Base-by-base conservation (phyloP, 1,139 yeast species). In the Hansenula lynferdii region DNA sequence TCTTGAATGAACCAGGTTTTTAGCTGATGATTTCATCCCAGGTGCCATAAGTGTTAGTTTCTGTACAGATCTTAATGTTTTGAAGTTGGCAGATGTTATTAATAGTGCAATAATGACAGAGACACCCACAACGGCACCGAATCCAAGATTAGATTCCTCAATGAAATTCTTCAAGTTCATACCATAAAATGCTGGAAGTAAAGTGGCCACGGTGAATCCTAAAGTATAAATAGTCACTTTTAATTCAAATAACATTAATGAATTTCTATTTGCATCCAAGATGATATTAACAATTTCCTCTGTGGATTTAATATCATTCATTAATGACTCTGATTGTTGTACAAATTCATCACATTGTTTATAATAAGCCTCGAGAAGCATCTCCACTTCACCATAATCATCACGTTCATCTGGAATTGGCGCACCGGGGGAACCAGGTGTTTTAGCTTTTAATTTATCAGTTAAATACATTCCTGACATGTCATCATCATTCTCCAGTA, bases 401-500 rank as follows among this genome's bases (percentile, higher is more conserved):
- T 61, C 64, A 35, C 57, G 57, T 30, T 57, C 59, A 21, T 46
- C 57, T 24, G 36, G 60, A 60, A 54, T 57, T 9, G 47, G 46
- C 2, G 24, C 10, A 4, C 42, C 42, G 8, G 57, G 58, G 1
- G 28, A 24, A 8, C 22, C 31, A 8, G 33, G 14, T 3, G 16
- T 48, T 42, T 11, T 42, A 39, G 30, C 57, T 43, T 20, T 44
- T 28, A 35, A 40, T 39, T 64, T 67, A 28, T 73, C 75, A 0
- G 82, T 73, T 40, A 84, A 64, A 56, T 82, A 81, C 77, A 85
- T 74, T 17, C 77, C 86, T 23, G 75, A 73, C 41, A 85, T 61
- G 47, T 80, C 85, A 45, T 84, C 92, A 53, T 85, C 96, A 48
- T 82, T 87, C 39, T 90, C 97, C 28, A 94, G 64, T 34, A 92